phyloP scores from a whole-genome alignment of 2,329 filamentous ascomycete genomes.

The Colletotrichum musae region DNA sequence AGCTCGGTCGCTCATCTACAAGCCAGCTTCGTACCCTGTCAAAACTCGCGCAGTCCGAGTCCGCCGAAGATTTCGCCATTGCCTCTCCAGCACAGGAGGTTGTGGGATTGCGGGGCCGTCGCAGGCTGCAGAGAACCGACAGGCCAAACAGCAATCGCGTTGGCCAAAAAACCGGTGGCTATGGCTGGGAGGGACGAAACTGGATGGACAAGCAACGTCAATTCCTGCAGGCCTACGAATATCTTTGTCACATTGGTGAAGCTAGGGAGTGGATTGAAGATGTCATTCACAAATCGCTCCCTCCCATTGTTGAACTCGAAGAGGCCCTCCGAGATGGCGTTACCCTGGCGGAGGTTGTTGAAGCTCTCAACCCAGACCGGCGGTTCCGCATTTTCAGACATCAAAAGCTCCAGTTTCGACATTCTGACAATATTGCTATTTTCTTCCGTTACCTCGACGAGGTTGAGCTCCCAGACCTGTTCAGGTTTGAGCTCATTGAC shows the following conservation, averaged over 20 bases:
- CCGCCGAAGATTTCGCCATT: slow-evolving; percentile 85
- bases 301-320: slow-evolving; percentile 93
- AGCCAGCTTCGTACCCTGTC: slow-evolving; percentile 91
- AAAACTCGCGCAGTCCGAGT: slow-evolving; percentile 81
- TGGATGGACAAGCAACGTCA: slow-evolving; percentile 99
- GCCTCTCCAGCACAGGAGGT: slow-evolving; percentile 87
- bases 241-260: slow-evolving; percentile 98
- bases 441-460: slow-evolving; percentile 96
- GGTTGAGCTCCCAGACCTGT: slow-evolving; percentile 92
- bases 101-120: slow-evolving; percentile 85
- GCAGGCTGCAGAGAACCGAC: slow-evolving; percentile 82
- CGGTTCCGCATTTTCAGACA: slow-evolving; percentile 88
- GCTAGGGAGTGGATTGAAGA: slow-evolving; percentile 99
- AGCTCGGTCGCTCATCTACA: slow-evolving; percentile 89
- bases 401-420: slow-evolving; percentile 88
- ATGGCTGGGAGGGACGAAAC: slow-evolving; percentile 85
- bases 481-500: slow-evolving; percentile 97
- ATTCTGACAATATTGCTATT: slow-evolving; percentile 97
- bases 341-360: slow-evolving; percentile 93
- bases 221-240: slow-evolving; percentile 97
- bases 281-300: slow-evolving; percentile 86
- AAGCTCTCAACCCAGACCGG: slow-evolving; percentile 85
- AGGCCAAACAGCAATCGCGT: slow-evolving; percentile 64
- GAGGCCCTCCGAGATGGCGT: slow-evolving; percentile 94
- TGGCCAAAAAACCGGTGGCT: slow-evolving; percentile 64